Evolutionary conservation across 2,329 filamentous ascomycete species (phyloP).

Genomic region (Plectosphaerella plurivora): DNA sequence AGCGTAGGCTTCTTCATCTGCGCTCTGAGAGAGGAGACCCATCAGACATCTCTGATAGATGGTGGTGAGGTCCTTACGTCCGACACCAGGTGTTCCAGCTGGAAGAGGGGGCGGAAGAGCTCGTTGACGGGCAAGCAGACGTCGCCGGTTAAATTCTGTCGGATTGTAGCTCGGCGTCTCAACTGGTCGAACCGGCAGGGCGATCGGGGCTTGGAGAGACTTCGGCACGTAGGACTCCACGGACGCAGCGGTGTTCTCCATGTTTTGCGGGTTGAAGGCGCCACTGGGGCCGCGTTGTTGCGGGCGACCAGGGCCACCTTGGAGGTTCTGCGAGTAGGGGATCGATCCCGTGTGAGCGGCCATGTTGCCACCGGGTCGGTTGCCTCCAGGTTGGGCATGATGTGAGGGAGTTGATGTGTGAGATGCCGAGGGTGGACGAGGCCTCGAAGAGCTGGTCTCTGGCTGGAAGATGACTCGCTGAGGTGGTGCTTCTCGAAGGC

Average conservation of each 20-base stretch:
- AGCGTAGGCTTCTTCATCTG: constrained; percentile 84
- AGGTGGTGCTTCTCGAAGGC: constrained; percentile 75
- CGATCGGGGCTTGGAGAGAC: constrained; percentile 53
- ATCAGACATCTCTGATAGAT: constrained; percentile 88
- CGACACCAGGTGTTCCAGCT: constrained; percentile 38
- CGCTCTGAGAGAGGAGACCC: constrained; percentile 74
- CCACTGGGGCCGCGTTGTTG: constrained; percentile 34
- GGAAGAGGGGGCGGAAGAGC: constrained; percentile 19
- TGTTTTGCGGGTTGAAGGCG: constrained; percentile 47
- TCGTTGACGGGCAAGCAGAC: constrained; percentile 36
- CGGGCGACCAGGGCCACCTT: neutral
- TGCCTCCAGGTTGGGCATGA: neutral
- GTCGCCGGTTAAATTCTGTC: constrained; percentile 58
- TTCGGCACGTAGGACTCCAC: constrained; percentile 68
- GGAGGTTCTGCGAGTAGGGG: neutral
- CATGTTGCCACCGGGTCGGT: neutral
- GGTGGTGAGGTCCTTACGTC: constrained; percentile 42
- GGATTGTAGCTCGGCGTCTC: constrained; percentile 72
- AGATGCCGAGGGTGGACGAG: constrained; percentile 46
- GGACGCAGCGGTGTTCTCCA: constrained; percentile 53
- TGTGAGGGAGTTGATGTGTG: neutral
- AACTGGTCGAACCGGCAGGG: constrained; percentile 66
- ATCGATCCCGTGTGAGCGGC: neutral
- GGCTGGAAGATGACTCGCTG: constrained; percentile 83
- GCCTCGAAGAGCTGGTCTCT: constrained; percentile 63